Evolutionary conservation across 495 filamentous ascomycete genomes (phyloP).

Genomic region (Echria macrotheca): DNA sequence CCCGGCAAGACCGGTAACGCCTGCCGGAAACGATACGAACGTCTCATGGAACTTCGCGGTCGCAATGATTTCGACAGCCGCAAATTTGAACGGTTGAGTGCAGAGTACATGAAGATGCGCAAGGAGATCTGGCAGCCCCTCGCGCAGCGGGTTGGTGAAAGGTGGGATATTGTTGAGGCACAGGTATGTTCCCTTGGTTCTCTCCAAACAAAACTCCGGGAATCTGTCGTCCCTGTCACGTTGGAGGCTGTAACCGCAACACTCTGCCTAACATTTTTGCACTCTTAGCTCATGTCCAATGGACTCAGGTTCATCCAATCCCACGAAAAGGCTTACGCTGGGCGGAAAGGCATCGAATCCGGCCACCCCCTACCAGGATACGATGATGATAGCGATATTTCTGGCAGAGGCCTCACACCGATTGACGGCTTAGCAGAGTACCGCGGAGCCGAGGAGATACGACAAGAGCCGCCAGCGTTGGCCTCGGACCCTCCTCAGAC

Average conservation of each 20-base stretch:
- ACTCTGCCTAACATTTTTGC: constrained; percentile 3
- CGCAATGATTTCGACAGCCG: constrained; percentile 63
- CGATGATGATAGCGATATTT: constrained; percentile 47
- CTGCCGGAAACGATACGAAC: constrained; percentile 72
- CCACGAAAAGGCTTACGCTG: constrained; percentile 44
- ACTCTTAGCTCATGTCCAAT: constrained; percentile 49
- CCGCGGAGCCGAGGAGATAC: too few species aligned
- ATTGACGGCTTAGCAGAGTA: constrained; percentile 44
- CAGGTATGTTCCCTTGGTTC: constrained; percentile 50
- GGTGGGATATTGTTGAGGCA: constrained; percentile 63
- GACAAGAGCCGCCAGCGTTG: too few species aligned
- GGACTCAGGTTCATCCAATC: constrained; percentile 54
- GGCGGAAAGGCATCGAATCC: constrained; percentile 46
- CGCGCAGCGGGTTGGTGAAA: constrained; percentile 56
- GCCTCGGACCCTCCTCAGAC: too few species aligned
- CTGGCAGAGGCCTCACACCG: constrained; percentile 44
- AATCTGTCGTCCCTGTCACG: background rate
- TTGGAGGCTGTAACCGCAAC: background rate
- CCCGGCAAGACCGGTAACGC: constrained; percentile 70
- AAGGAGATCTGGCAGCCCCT: constrained; percentile 67
- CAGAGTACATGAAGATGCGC: constrained; percentile 62
- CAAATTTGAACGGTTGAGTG: constrained; percentile 59
- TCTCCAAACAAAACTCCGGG: too few species aligned
- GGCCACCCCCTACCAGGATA: constrained; percentile 35
- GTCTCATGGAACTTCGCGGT: constrained; percentile 61